Evolutionary conservation across 2,329 filamentous ascomycete genomes (phyloP), one percentile per base, ranked within the genome.

Genomic region (Aaosphaeria pasadenensis): DNA sequence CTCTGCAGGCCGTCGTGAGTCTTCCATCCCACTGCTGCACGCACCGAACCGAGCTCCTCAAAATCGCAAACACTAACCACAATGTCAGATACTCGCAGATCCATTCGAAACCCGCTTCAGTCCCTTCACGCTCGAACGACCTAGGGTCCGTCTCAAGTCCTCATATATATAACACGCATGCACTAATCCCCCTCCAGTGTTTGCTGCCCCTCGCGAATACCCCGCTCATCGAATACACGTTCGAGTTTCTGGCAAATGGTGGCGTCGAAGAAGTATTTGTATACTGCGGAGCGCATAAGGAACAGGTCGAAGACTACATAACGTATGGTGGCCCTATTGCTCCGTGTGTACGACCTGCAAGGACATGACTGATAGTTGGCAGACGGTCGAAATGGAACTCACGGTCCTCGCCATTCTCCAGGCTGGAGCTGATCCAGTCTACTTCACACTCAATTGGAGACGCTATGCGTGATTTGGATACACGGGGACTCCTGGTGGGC

Each of bases 151-250:
- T 72, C 52, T 36, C 9, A 9, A 36, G 7, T 36, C 33, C 33
- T 9, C n/a, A 9, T n/a, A 9, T n/a, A 36, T 36, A n/a, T 36
- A 9, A 36, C 44, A 13, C 32, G 7, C 7, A 32, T 11, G 11
- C 30, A 29, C 11, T 11, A 43, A 11, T 41, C 41, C 11, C 7
- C 11, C 44, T 42, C 30, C 62, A 95, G 89, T 97, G 94, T 76
- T 86, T 99, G 31, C 79, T 99, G 5, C 91, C 92, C 7, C 80
- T 99, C 51, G 94, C 90, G 51, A 97, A 97, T 70, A 91, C 87
- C 1, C 92, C 94, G 33, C 78, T 99, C 54, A 95, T 99, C 73
- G 94, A 99, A 71, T 97, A 99, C 70, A 97, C 92, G 4, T 85
- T 97, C 62, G 91, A 97, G 66, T 97, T 96, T 63, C 84, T 99